phyloP scores from a whole-genome alignment of 768 basidiomycete genomes.

The Erythrobasidium yunnanense region DNA sequence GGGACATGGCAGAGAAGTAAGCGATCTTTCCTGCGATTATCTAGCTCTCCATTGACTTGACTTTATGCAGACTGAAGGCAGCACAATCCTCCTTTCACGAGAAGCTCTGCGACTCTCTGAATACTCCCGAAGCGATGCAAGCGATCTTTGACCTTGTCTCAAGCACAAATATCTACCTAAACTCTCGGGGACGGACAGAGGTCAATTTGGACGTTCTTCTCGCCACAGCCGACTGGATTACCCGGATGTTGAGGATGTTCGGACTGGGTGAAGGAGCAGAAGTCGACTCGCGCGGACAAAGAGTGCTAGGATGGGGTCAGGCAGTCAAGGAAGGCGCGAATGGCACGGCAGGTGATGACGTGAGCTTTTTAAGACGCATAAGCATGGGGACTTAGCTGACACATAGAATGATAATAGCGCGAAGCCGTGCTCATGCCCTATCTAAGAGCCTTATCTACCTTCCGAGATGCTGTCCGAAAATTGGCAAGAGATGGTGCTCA shows the following conservation, averaged over 20 bases:
- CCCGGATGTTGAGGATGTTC: slow-evolving; percentile 48
- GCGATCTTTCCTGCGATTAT: slow-evolving; percentile 31
- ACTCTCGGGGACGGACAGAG: slow-evolving; percentile 38
- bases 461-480: slow-evolving; percentile 78
- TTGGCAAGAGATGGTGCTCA: slow-evolving; percentile 60
- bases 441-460: slow-evolving; percentile 67
- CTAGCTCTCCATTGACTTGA: no score
- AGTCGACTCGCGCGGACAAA: slow-evolving; percentile 50
- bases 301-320: slow-evolving; percentile 68
- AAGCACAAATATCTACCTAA: slow-evolving; percentile 73
- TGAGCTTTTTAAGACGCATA: not conserved
- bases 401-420: slow-evolving; percentile 45
- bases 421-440: slow-evolving; percentile 84
- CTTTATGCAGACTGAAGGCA: slow-evolving; percentile 66
- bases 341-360: slow-evolving; percentile 7
- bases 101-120: slow-evolving; percentile 92
- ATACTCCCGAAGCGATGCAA: slow-evolving; percentile 73
- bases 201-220: slow-evolving; percentile 52
- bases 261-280: slow-evolving; percentile 49
- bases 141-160: slow-evolving; percentile 70
- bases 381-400: not conserved
- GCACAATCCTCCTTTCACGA: slow-evolving; percentile 67
- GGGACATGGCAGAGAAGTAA: slow-evolving; percentile 57
- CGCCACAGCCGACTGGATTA: slow-evolving; percentile 47
- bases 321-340: slow-evolving; percentile 38